A percentile compares a stretch with the other conserved stretches of the same genome.
These are phyloP conservation scores for Chernovozyma sophiae-reginae DNA, from an alignment of 1,139 yeast species.

Conservation along the genomic window DNA sequence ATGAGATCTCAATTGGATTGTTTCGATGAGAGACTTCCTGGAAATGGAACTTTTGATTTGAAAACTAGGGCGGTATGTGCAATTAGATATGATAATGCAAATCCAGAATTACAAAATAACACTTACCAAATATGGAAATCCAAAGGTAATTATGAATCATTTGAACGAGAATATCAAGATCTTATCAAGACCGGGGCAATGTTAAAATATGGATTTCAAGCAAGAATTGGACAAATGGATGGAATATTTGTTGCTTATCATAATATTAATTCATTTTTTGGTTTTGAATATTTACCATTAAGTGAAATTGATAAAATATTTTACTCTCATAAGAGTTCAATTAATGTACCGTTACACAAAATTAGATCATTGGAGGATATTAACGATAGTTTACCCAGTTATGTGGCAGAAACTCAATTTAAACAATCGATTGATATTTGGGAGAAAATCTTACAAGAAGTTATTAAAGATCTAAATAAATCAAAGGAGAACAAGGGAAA, in stretches of 20 bases:
- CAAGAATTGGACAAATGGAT: constrained; percentile 94
- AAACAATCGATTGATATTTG: constrained; percentile 58
- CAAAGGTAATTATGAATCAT: constrained; percentile 69
- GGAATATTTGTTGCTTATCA: constrained; percentile 93
- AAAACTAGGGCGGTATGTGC: constrained; percentile 91
- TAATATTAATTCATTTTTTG: constrained; percentile 75
- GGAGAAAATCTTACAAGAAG: constrained; percentile 44
- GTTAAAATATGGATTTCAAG: constrained; percentile 84
- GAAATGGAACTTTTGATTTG: constrained; percentile 87
- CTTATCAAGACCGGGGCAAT: constrained; percentile 68
- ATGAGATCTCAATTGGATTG: constrained; percentile 94
- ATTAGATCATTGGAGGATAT: constrained; percentile 27
- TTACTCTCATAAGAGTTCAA: constrained; percentile 18
- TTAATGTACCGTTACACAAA: background rate
- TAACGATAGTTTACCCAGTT: constrained; percentile 34
- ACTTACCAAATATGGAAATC: constrained; percentile 63
- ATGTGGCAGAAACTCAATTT: constrained; percentile 72
- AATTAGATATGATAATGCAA: constrained; percentile 71
- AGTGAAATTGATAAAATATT: constrained; percentile 57
- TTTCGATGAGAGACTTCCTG: constrained; percentile 70
- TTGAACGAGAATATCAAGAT: constrained; percentile 75
- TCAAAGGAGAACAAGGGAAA: constrained; percentile 10
- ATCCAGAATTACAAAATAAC: constrained; percentile 50
- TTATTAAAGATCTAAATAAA: constrained; percentile 25
- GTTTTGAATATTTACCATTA: constrained; percentile 84